A percentile compares a stretch with the other conserved stretches of the same genome.
Evolutionary conservation across 768 basidiomycete genomes (phyloP).

Genomic region (Lactarius vividus): DNA sequence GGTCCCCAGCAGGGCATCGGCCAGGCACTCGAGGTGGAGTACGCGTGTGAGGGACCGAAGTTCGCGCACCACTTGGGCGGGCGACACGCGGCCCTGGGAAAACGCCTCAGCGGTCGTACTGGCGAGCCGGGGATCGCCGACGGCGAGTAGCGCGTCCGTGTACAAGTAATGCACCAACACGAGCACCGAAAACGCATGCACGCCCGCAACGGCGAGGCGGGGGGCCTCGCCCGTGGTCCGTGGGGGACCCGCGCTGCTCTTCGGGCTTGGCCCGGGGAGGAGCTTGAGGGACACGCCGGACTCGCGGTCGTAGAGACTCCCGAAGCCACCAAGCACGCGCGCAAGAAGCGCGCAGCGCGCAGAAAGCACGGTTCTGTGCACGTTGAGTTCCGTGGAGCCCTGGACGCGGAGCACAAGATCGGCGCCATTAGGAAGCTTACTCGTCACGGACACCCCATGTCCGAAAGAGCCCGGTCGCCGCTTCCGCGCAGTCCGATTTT

Average conservation of each 20-base stretch:
- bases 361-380: conserved; percentile 63
- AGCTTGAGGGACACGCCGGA: conserved; percentile 36
- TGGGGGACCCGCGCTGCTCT: conserved; percentile 19
- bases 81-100: conserved; percentile 41
- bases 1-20: conserved; percentile 53
- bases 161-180: conserved; percentile 86
- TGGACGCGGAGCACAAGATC: conserved; percentile 56
- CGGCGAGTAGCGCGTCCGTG: conserved; percentile 73
- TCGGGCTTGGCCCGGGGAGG: conserved; percentile 20
- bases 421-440: conserved; percentile 48
- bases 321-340: conserved; percentile 40
- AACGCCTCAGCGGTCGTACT: conserved; percentile 43
- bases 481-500: conserved; percentile 15
- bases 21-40: conserved; percentile 56
- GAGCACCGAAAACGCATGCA: conserved; percentile 64
- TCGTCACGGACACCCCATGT: not conserved
- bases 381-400: conserved; percentile 47
- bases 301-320: conserved; percentile 16
- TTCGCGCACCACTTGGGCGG: conserved; percentile 56
- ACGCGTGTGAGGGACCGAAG: conserved; percentile 55
- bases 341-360: conserved; percentile 52
- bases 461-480: conserved; percentile 5
- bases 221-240: conserved; percentile 7
- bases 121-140: conserved; percentile 79
- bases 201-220: conserved; percentile 49